These are phyloP conservation scores for Kluyveromyces nonfermentans DNA, from an alignment of 805 yeast genomes.

Conservation along the genomic window DNA sequence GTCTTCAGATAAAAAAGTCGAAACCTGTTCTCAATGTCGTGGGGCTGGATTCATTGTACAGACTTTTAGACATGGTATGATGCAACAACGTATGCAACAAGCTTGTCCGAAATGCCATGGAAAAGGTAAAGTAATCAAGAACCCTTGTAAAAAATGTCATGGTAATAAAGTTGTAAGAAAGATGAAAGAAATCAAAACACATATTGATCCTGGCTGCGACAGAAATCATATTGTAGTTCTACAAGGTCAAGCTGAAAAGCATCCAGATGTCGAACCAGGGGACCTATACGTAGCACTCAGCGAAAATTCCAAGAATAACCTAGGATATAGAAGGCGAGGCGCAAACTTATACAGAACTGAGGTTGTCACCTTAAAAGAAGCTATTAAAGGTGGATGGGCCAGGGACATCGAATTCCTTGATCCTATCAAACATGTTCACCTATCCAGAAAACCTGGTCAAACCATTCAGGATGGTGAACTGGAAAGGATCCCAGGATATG, in stretches of 20 bases:
- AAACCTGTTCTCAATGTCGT: constrained; percentile 56
- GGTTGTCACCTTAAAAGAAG: constrained; percentile 60
- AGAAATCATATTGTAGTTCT: constrained; percentile 49
- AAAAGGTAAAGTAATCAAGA: constrained; percentile 53
- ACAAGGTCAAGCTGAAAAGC: constrained; percentile 73
- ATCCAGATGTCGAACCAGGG: constrained; percentile 78
- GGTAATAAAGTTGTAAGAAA: constrained; percentile 60
- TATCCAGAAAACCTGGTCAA: constrained; percentile 44
- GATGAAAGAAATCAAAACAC: constrained; percentile 47
- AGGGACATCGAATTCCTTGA: constrained; percentile 62
- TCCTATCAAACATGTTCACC: constrained; percentile 36
- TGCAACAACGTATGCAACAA: constrained; percentile 77
- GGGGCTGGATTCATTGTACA: constrained; percentile 67
- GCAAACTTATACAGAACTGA: constrained; percentile 73
- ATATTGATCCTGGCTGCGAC: constrained; percentile 61
- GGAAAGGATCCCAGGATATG: constrained; percentile 63
- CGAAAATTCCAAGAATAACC: constrained; percentile 43
- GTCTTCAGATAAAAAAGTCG: constrained; percentile 64
- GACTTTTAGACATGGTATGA: constrained; percentile 73
- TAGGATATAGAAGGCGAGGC: constrained; percentile 84
- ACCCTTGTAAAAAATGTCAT: constrained; percentile 58
- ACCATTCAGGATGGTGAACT: constrained; percentile 57
- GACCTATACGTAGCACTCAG: constrained; percentile 54
- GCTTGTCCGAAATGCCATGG: constrained; percentile 78
- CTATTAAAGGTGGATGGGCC: constrained; percentile 73